Conservation (phyloP, 2,329 filamentous ascomycete species). For the Alternaria longipes region DNA sequence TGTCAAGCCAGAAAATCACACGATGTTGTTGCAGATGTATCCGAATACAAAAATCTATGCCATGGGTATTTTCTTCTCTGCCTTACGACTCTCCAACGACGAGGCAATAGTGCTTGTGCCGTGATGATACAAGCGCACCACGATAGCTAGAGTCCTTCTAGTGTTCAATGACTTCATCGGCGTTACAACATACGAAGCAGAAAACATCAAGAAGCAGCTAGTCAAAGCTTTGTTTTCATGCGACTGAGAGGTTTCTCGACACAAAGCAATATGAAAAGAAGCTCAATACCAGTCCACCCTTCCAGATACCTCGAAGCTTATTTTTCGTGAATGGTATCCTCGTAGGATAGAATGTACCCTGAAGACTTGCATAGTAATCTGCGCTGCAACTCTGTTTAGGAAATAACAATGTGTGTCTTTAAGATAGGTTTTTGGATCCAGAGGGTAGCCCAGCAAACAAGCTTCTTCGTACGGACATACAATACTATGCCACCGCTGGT, state of each 20-base stretch:
- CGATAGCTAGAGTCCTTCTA: not conserved
- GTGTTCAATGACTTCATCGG: too few relatives aligned
- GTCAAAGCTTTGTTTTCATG: not conserved
- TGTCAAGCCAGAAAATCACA: not conserved
- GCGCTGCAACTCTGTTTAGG: too few relatives aligned
- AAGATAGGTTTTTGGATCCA: not conserved
- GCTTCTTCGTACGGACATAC: not conserved
- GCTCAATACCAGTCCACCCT: not conserved
- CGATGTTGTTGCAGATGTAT: not conserved
- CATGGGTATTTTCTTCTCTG: not conserved
- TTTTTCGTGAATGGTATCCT: too few relatives aligned
- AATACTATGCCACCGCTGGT: constrained; percentile 40
- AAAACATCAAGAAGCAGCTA: not conserved
- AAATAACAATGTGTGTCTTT: too few relatives aligned
- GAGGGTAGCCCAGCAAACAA: not conserved
- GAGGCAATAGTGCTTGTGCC: not conserved
- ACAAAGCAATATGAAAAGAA: not conserved
- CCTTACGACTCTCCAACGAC: not conserved
- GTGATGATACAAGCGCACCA: not conserved
- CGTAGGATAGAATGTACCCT: too few relatives aligned
- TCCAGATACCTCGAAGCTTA: too few relatives aligned
- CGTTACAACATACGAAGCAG: not conserved
- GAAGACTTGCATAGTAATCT: too few relatives aligned
- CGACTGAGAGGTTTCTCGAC: not conserved
- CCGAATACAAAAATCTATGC: not conserved